Evolutionary conservation across 192 early-diverging fungal genomes (phyloP), one percentile per base, ranked within the genome.

Genomic region (Chytriomyces confervae): DNA sequence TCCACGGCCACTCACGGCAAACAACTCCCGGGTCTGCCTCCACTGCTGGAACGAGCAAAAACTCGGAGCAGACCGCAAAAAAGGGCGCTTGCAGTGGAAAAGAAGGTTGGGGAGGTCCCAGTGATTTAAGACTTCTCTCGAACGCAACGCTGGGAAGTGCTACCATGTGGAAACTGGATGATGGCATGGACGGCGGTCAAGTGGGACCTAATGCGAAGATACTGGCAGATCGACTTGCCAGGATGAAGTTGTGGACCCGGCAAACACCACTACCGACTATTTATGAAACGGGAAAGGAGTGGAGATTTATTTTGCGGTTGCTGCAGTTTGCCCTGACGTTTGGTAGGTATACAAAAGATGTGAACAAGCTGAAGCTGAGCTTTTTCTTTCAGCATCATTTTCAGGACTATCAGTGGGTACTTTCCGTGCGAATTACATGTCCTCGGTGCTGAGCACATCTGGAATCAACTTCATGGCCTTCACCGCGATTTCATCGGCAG

Each of bases 401-500:
- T 70, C 79, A 5, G 72, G 79, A 43, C 69, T 86, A 13, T 79
- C 84, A 7, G 78, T 80, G 5, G 81, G 81, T 7, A 79, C 86
- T 1, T 85, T 87, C 66, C 76, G 78, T 20, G 86, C 83, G n/a
- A 81, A 87, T 68, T 87, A 83, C 79, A 77, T 76, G 5, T 76
- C 80, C 5, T 63, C 81, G 3, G 80, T 86, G 27, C 66, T 87
- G 13, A 83, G 74, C 23, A 60, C 64, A 24, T 81, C 83, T 23
- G 86, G 86, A 20, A 85, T 87, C 62, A 84, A 82, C 49, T 66
- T 83, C 47, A 87, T 82, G 79, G 78, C 77, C 3, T 81, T 86
- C 61, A 82, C 78, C 7, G 77, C 83, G 49, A 78, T 86, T 48
- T 77, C 84, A 24, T 86, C 84, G 6, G 23, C 79, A 23, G 85